Base-by-base conservation (phyloP, 2,329 filamentous ascomycete genomes). In the Laburnicola sp. region DNA sequence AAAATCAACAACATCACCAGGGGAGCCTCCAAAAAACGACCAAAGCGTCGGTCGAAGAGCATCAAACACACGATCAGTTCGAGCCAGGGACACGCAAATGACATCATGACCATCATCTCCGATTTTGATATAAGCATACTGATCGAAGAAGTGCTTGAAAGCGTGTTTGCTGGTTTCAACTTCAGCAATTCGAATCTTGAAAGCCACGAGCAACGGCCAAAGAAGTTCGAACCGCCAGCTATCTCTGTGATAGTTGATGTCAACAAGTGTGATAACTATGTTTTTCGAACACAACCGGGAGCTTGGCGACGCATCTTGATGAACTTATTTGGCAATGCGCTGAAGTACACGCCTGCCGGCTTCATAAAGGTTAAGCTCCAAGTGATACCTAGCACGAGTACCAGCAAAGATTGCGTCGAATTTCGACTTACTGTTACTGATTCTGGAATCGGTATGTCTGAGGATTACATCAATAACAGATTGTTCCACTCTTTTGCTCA, bases 361-460 rank as follows among this genome's bases (percentile, higher is more conserved):
- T 74, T 62, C 42, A 68, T 74, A 42, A 69, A 66, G 47, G 61
- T 74, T 7, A 70, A 70, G 40, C 64, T 75, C 7, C 65, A 73
- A 43, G 62, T 65, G 3, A 59, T 64, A 43, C 55, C 59, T 21
- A 64, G 55, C 21, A 38, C 45, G 2, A 56, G 52, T 9, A 6
- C 56, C 9, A 43, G 48, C 1, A 66, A 71, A 16, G 65, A 68
- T 4, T 54, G 55, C 31, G 59, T 62, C 26, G 66, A 71, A 25
- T 58, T 69, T 41, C 56, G 62, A 6, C 63, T 73, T 25, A 70
- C 66, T 2, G 65, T 74, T 5, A 64, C 63, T 11, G 72, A 75
- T 30, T 72, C 71, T 11, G 72, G 72, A n/a, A 72, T 71, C 25
- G 72, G 72, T 2, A 75, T 75, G 69, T 73, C 70, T 1, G 62